Evolutionary conservation across 1,284 basidiomycete species (phyloP).

Genomic region (Heterobasidion irregulare): DNA sequence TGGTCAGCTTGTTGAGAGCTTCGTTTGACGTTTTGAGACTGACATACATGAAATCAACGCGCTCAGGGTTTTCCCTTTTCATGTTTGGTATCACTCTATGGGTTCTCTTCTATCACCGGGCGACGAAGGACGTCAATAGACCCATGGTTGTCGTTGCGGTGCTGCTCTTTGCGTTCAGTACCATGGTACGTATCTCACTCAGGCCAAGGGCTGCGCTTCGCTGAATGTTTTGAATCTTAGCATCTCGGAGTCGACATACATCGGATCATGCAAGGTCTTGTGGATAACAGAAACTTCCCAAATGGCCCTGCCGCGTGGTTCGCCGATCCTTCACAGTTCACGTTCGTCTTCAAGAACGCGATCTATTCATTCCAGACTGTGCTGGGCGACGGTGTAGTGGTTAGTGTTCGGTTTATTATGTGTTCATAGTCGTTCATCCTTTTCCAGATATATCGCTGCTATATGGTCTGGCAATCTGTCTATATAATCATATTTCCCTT

Average conservation of each 20-base stretch:
- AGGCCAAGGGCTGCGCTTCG: not conserved
- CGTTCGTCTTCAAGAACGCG: conserved; percentile 20
- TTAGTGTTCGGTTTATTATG: conserved; percentile 9
- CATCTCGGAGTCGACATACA: conserved; percentile 17
- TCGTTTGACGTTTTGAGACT: not conserved
- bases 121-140: conserved; percentile 12
- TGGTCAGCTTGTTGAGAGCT: conserved; percentile 9
- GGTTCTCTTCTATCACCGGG: conserved; percentile 16
- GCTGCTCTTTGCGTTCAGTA: conserved; percentile 16
- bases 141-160: conserved; percentile 9
- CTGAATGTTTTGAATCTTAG: conserved; percentile 4
- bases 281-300: conserved; percentile 8
- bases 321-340: conserved; percentile 16
- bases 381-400: conserved; percentile 24
- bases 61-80: conserved; percentile 18
- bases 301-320: conserved; percentile 14
- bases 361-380: conserved; percentile 25
- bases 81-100: conserved; percentile 21
- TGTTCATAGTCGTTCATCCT: not conserved
- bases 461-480: conserved; percentile 1
- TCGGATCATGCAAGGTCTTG: conserved; percentile 14
- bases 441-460: conserved; percentile 17
- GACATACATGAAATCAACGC: not conserved
- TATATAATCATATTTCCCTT: conserved; percentile 11
- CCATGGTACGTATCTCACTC: conserved; percentile 13